A percentile compares a stretch with the other conserved stretches of the same genome.
Evolutionary conservation across 768 basidiomycete species (phyloP).

Genomic region (Tulasnella sp.): DNA sequence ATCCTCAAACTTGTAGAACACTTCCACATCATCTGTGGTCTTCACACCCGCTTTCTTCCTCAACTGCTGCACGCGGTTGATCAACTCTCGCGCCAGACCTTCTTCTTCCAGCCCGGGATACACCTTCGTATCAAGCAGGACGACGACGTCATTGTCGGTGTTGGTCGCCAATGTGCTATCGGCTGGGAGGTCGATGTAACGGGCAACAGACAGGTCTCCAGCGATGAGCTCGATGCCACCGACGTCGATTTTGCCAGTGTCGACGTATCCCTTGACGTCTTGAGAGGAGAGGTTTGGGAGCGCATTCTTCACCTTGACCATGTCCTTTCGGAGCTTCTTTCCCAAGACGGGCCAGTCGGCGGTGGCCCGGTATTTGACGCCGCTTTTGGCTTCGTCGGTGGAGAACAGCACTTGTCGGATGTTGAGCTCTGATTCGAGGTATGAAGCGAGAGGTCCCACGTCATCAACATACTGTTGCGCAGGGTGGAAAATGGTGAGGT

Average conservation of each 20-base stretch:
- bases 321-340: conserved; percentile 83
- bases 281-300: conserved; percentile 74
- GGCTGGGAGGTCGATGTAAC: conserved; percentile 72
- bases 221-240: conserved; percentile 81
- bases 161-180: conserved; percentile 52
- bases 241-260: conserved; percentile 65
- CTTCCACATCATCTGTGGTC: conserved; percentile 84
- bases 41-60: conserved; percentile 93
- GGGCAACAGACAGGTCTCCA: conserved; percentile 86
- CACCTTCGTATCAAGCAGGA: conserved; percentile 80
- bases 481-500: conserved; percentile 88
- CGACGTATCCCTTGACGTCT: conserved; percentile 63
- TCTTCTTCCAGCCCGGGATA: conserved; percentile 80
- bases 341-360: conserved; percentile 96
- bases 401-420: conserved; percentile 83
- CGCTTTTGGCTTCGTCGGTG: conserved; percentile 73
- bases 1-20: conserved; percentile 72
- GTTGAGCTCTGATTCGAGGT: conserved; percentile 92
- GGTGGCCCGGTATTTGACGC: conserved; percentile 79
- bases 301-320: conserved; percentile 78
- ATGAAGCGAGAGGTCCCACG: conserved; percentile 69
- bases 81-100: conserved; percentile 80
- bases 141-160: conserved; percentile 89
- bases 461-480: conserved; percentile 75
- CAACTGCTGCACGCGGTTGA: conserved; percentile 87